These are phyloP conservation scores for Glycyrrhiza uralensis DNA, from an alignment of 306 rosid genomes.

Conservation along the genomic window DNA sequence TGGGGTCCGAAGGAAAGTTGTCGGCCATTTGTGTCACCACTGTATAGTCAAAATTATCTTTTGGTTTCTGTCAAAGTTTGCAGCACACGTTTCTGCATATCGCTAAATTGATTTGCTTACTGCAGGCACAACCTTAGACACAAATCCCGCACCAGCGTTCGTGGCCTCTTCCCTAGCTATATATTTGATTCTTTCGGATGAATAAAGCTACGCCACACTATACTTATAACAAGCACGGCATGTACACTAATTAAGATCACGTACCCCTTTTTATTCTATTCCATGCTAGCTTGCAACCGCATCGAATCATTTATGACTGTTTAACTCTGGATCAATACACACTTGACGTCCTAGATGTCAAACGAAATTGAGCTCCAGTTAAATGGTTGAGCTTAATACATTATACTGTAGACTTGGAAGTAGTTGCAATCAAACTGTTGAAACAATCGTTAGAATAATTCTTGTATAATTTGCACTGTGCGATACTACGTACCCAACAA, in stretches of 20 bases:
- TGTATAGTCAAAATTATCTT: conserved; percentile 37
- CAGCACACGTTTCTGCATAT: background rate
- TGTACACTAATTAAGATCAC: background rate
- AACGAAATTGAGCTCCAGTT: background rate
- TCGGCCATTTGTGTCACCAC: conserved; percentile 53
- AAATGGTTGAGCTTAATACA: background rate
- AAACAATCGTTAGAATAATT: too few species aligned
- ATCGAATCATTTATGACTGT: background rate
- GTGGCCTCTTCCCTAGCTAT: background rate
- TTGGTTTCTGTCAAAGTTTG: conserved; percentile 35
- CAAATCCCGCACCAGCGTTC: background rate
- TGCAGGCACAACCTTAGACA: background rate
- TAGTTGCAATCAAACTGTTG: too few species aligned
- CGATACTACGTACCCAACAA: too few species aligned
- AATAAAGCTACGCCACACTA: background rate
- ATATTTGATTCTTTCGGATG: background rate
- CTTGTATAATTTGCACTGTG: too few species aligned
- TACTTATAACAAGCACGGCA: background rate
- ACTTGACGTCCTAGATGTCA: background rate
- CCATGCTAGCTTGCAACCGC: background rate
- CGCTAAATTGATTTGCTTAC: background rate
- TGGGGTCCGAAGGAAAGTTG: conserved; percentile 24
- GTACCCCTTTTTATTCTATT: background rate
- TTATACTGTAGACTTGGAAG: too few species aligned
- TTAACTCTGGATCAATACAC: background rate